These are phyloP conservation scores for Geranium rotundifolium DNA, from an alignment of 345 rosid genomes.

Conservation along the genomic window DNA sequence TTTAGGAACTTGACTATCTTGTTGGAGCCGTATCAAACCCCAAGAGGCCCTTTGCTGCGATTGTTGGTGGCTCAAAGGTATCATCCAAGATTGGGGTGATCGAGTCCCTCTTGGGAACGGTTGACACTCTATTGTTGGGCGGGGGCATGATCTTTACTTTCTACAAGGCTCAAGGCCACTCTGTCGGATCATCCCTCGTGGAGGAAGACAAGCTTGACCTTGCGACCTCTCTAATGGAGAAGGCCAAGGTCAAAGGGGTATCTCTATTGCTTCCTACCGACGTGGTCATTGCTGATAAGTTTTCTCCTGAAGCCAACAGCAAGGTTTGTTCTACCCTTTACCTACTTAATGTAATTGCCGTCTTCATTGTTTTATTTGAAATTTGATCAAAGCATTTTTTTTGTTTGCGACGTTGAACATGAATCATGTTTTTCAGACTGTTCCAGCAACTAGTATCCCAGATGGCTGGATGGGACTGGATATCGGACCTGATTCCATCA, in stretches of 20 bases:
- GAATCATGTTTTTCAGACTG: slow-evolving; percentile 54
- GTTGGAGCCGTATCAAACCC: slow-evolving; percentile 86
- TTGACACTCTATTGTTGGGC: slow-evolving; percentile 65
- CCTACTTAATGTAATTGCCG: too few species aligned
- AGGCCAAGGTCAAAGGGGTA: slow-evolving; percentile 80
- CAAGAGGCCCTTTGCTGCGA: slow-evolving; percentile 93
- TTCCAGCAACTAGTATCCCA: slow-evolving; percentile 65
- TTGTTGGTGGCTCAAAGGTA: slow-evolving; percentile 92
- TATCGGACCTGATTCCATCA: slow-evolving; percentile 67
- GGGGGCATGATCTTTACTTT: too few species aligned
- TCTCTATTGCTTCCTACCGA: slow-evolving; percentile 68
- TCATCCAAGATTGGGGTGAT: slow-evolving; percentile 90
- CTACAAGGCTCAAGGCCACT: slow-evolving; percentile 39
- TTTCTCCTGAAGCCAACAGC: slow-evolving; percentile 86
- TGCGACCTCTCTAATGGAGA: slow-evolving; percentile 60
- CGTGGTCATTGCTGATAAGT: slow-evolving; percentile 84
- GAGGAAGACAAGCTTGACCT: slow-evolving; percentile 37
- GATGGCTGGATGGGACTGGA: slow-evolving; percentile 99
- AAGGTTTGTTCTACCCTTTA: slow-evolving; percentile 31
- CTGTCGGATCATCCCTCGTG: slow-evolving; percentile 77
- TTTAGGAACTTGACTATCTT: slow-evolving; percentile 86
- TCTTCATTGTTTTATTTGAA: too few species aligned
- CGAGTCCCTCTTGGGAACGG: slow-evolving; percentile 63
- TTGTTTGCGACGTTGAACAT: too few species aligned
- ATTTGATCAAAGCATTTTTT: too few species aligned